These are phyloP conservation scores for Candida sphagnicola DNA, from an alignment of 805 yeast species.

Conservation along the genomic window DNA sequence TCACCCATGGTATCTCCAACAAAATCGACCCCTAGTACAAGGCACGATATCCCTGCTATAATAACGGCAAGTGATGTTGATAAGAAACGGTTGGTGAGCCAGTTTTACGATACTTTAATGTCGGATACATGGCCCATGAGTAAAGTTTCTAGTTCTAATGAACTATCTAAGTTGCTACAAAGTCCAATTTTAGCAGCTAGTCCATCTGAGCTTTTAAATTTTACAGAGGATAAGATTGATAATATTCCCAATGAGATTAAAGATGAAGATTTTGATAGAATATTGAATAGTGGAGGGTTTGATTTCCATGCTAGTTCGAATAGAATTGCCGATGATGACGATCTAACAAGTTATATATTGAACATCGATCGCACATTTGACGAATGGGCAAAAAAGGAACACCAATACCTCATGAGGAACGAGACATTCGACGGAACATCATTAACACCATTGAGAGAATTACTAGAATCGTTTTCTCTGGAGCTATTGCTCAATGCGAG, in stretches of 20 bases:
- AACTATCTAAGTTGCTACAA: not conserved
- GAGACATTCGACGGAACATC: conserved; percentile 1
- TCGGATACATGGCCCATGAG: conserved; percentile 12
- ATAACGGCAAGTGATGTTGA: conserved; percentile 10
- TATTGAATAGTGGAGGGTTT: conserved; percentile 19
- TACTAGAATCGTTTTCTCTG: conserved; percentile 1
- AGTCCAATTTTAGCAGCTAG: conserved; percentile 1
- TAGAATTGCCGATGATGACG: conserved; percentile 18
- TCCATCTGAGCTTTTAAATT: not conserved
- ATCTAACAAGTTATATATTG: conserved; percentile 22
- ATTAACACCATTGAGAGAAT: conserved; percentile 3
- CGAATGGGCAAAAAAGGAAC: conserved; percentile 7
- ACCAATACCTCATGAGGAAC: not conserved
- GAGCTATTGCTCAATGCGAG: not conserved
- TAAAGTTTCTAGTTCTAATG: conserved; percentile 1
- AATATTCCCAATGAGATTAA: conserved; percentile 1
- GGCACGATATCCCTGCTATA: not conserved
- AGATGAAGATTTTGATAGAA: conserved; percentile 10
- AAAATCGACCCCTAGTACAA: not conserved
- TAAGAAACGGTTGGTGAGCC: conserved; percentile 36
- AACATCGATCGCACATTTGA: conserved; percentile 22
- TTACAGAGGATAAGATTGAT: conserved; percentile 2
- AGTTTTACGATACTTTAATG: conserved; percentile 28
- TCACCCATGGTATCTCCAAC: not conserved
- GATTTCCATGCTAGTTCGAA: conserved; percentile 9